These are phyloP conservation scores for Rubia peregrina DNA, from an alignment of 305 asterid species.

Conservation along the genomic window DNA sequence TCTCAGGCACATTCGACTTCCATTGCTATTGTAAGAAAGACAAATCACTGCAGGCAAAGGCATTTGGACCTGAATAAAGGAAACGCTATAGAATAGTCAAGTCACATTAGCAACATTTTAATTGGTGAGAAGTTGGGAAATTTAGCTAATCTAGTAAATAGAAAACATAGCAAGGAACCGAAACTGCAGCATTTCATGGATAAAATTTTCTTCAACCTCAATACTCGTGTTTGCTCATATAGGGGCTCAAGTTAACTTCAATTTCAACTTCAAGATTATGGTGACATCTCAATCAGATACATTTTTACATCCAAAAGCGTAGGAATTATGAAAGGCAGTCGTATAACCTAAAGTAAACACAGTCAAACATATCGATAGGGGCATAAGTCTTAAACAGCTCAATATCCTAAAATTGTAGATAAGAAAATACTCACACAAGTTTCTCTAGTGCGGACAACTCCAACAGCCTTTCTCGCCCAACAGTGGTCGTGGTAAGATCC, in stretches of 20 bases:
- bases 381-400: neutral
- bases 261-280: neutral
- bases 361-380: neutral
- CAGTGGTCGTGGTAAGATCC: slow-evolving; percentile 58
- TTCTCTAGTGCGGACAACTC: slow-evolving; percentile 42
- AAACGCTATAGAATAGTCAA: slow-evolving; percentile 42
- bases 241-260: neutral
- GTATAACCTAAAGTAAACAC: neutral
- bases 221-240: neutral
- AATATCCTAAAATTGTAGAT: neutral
- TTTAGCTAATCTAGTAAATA: neutral
- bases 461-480: slow-evolving; percentile 46
- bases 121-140: neutral
- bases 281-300: neutral
- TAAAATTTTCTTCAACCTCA: neutral
- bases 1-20: slow-evolving; percentile 6
- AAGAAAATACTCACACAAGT: slow-evolving; percentile 47
- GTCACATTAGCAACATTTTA: slow-evolving; percentile 8
- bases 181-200: neutral
- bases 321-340: neutral
- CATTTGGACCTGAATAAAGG: slow-evolving; percentile 50
- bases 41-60: slow-evolving; percentile 24
- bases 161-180: neutral
- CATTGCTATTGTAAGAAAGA: slow-evolving; percentile 22
- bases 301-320: neutral